Conservation (phyloP, 345 rosid species). For the Citrus reticulata region DNA sequence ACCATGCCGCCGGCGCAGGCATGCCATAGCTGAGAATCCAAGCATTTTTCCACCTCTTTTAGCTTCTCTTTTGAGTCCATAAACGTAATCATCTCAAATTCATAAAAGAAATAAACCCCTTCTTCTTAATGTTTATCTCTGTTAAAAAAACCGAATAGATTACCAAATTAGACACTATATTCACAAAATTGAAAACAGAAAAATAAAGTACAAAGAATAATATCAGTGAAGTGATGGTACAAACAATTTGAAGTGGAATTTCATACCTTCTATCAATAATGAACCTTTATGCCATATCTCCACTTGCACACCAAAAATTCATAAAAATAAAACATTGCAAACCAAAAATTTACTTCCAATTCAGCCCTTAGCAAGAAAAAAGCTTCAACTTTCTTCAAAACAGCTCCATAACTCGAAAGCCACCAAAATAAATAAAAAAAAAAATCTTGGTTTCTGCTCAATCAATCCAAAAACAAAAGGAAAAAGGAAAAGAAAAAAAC, state of each 20-base stretch:
- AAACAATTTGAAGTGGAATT: background rate
- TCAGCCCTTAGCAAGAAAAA: background rate
- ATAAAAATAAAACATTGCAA: constrained; percentile 21
- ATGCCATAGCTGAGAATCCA: constrained; percentile 78
- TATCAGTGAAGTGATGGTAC: background rate
- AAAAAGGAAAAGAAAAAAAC: no score
- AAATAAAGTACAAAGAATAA: background rate
- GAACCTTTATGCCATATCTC: constrained; percentile 16
- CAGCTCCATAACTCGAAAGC: no score
- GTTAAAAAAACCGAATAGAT: constrained; percentile 3
- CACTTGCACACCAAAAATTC: constrained; percentile 11
- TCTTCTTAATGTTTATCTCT: background rate
- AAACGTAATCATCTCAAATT: constrained; percentile 54
- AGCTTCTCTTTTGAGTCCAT: constrained; percentile 60
- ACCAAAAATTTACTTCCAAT: background rate
- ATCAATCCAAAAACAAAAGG: background rate
- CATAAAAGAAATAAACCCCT: background rate
- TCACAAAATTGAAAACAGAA: background rate
- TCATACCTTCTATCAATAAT: constrained; percentile 26
- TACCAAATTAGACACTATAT: background rate
- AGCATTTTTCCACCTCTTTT: constrained; percentile 49
- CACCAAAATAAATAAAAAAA: background rate
- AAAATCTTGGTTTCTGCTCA: background rate
- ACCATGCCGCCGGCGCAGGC: constrained; percentile 90
- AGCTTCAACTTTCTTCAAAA: no score